Evolutionary conservation across 306 rosid genomes (phyloP).

Genomic region (Prunus mongolica): DNA sequence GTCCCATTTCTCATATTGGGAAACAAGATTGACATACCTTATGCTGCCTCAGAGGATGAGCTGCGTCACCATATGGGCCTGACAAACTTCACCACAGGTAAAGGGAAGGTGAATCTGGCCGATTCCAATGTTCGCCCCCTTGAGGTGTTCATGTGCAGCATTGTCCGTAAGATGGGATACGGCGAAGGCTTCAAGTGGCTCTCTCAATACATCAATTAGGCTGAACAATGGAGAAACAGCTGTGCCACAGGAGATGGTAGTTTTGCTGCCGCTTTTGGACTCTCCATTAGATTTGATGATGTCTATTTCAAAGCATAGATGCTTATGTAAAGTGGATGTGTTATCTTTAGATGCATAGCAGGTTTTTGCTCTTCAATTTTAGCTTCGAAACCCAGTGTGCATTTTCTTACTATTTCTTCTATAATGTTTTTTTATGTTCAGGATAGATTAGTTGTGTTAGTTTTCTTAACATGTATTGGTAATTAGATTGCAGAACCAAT

Average conservation of each 20-base stretch:
- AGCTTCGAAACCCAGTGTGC: constrained; percentile 17
- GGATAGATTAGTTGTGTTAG: constrained; percentile 20
- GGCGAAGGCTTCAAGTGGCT: constrained; percentile 88
- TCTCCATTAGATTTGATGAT: background rate
- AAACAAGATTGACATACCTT: constrained; percentile 78
- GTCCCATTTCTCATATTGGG: constrained; percentile 79
- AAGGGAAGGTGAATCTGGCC: constrained; percentile 60
- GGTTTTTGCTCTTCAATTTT: constrained; percentile 22
- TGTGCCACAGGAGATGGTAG: constrained; percentile 19
- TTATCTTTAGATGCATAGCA: constrained; percentile 16
- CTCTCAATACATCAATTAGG: constrained; percentile 78
- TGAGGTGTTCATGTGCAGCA: constrained; percentile 91
- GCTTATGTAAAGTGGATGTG: constrained; percentile 43
- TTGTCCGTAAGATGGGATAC: constrained; percentile 86
- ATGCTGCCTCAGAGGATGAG: constrained; percentile 80
- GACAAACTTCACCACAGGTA: constrained; percentile 73
- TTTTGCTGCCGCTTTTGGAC: constrained; percentile 9
- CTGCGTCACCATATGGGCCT: constrained; percentile 60
- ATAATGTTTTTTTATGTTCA: background rate
- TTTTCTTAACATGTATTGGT: constrained; percentile 16
- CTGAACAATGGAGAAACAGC: constrained; percentile 8
- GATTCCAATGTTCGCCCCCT: constrained; percentile 69
- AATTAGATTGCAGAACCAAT: constrained; percentile 7
- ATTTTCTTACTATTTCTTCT: background rate
- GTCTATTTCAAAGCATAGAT: constrained; percentile 2